Evolutionary conservation across 2,329 filamentous ascomycete species (phyloP), one percentile per base, ranked within the genome.

Genomic region (Curvularia sp.): DNA sequence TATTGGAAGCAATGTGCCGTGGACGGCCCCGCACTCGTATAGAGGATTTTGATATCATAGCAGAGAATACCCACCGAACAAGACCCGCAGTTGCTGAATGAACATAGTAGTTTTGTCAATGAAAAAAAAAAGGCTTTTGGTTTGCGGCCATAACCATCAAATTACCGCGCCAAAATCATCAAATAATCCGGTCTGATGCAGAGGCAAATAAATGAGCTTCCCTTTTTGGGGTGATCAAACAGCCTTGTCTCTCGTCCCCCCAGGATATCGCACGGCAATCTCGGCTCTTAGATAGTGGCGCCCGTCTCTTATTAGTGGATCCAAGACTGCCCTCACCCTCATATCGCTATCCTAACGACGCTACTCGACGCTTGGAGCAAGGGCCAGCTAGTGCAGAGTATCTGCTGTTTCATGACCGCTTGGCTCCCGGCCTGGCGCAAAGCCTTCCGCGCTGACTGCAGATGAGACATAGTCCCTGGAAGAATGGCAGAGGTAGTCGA

Each of bases 11-110:
- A 68, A 24, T 65, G 69, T 38, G 61, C 69, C 24, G 55, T 73
- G 43, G 57, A 62, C 18, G 70, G 71, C 3, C 62, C 62, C 10
- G 64, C 59, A 10, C 58, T 68, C 24, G 56, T 62, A 39, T 73
- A 71, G 69, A 70, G 53, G 50, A 42, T n/a, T 38, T 18, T 38
- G 22, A 24, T 38, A 18, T 38, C 35, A 38, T 15, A 8, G n/a
- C 35, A 38, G 35, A 38, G 35, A 38, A 38, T 9, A 18, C 15
- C 15, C 15, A 18, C 15, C 30, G 58, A 53, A 9, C 20, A 53
- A 38, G 49, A 57, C 13, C 53, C 49, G 13, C 49, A 57, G 20
- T 43, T 15, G 24, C 5, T 39, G 42, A 18, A 38, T 10, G 20
- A 47, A 24, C 18, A 33, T 22, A 24, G 41, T 38, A 48, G 43